Percentiles rank a stretch among this genome's conserved stretches.
These are phyloP conservation scores for Aurantiochytrium sp. DNA, from an alignment of 108 stramenopile genomes.

Conservation along the genomic window DNA sequence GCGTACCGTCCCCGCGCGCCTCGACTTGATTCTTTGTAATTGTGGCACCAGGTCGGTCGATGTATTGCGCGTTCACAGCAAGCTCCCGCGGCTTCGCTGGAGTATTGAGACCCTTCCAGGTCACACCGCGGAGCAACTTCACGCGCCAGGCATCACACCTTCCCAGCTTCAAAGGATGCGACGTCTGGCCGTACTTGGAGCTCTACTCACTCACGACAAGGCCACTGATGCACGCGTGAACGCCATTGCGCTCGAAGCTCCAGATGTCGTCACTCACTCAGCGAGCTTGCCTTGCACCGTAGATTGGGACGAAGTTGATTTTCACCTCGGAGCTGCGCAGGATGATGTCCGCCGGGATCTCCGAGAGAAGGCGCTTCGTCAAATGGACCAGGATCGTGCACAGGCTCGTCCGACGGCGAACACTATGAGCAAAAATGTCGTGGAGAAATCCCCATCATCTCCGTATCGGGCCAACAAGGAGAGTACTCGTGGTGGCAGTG, in stretches of 20 bases:
- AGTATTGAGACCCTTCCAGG: neutral
- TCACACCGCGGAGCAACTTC: neutral
- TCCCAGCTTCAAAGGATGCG: neutral
- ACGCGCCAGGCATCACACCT: neutral
- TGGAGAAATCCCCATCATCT: no score
- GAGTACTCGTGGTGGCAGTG: no score
- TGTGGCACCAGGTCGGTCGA: neutral
- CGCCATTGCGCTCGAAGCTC: neutral
- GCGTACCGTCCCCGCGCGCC: neutral
- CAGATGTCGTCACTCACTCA: no score
- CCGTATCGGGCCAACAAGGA: no score
- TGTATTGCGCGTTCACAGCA: neutral
- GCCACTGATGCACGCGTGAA: neutral
- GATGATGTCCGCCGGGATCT: neutral
- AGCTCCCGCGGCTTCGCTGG: neutral
- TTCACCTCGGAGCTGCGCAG: neutral
- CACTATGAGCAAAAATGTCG: no score
- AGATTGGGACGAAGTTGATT: slow-evolving; percentile 10
- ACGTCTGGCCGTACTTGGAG: neutral
- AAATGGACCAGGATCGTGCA: neutral
- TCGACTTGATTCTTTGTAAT: neutral
- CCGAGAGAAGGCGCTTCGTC: neutral
- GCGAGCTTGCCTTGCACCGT: neutral
- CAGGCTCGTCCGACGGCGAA: neutral
- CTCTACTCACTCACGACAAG: neutral